Base-by-base conservation (phyloP, 1,284 basidiomycete genomes). In the Irpex rosettiformis region DNA sequence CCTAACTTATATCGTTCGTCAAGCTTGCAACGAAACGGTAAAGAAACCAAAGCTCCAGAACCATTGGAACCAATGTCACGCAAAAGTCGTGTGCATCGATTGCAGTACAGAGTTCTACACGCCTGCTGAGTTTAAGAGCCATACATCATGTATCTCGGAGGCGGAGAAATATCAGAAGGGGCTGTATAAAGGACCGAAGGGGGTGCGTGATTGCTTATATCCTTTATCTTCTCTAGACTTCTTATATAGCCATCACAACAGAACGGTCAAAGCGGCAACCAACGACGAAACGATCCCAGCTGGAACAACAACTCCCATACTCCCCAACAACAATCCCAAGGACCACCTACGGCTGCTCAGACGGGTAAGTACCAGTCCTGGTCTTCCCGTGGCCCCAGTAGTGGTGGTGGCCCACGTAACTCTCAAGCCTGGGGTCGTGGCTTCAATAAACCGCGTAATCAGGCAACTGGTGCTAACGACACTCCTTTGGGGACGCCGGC, bases 91-190 rank as follows among this genome's bases (percentile, higher is more conserved):
- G 64, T 96, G 93, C 71, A 86, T 96, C 60, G 93, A 96, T 70
- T 96, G 93, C 73, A 89, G 86, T 22, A 88, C 80, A 55, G 91
- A 90, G 0, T 96, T 96, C 75, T 75, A 82, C 51, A 80, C 80
- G 10, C 87, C 87, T 2, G 79, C 80, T 6, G 85, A 94, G 60
- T 96, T 87, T 80, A 93, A 92, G 72, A 75, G 73, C 1, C 94
- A 96, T 70, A 95, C 91, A 11, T 79, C 83, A 24, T 96, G 94
- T 71, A 87, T 96, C 53, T 85, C 82, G 56, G 94, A 96, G 74
- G 94, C 91, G 3, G 91, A 96, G 71, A 95, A 96, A 72, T 96
- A 96, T 69, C 86, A 96, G 75, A 93, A 93, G 69, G 77, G 79
- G 58, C 71, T 96, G 55, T 96, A 94, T 74, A 91, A 90, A 70